These are phyloP conservation scores for Tulasnella sp. DNA, from an alignment of 768 basidiomycete genomes.

Conservation along the genomic window DNA sequence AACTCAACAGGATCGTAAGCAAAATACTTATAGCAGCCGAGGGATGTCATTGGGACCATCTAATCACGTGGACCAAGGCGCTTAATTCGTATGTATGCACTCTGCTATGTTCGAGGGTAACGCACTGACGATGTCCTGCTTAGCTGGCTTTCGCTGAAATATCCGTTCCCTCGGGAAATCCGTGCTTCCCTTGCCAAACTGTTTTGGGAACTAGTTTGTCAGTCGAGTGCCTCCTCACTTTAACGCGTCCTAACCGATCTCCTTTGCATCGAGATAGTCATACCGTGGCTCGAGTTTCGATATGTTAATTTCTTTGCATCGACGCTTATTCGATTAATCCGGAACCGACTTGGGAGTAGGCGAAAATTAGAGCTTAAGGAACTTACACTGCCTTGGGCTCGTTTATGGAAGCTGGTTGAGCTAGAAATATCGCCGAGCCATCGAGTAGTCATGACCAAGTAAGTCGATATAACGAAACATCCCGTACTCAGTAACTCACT, in stretches of 20 bases:
- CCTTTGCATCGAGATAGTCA: slow-evolving; percentile 23
- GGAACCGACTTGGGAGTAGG: slow-evolving; percentile 49
- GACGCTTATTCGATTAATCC: slow-evolving; percentile 60
- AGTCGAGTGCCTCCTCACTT: background rate
- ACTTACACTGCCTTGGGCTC: slow-evolving; percentile 58
- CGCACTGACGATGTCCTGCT: too few species aligned
- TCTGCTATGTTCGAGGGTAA: too few species aligned
- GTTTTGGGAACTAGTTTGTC: slow-evolving; percentile 61
- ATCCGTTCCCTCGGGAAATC: slow-evolving; percentile 56
- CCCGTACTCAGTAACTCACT: background rate
- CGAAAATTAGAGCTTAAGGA: slow-evolving; percentile 58
- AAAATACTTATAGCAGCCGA: slow-evolving; percentile 61
- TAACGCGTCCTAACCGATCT: background rate
- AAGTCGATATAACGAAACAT: background rate
- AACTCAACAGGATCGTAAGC: slow-evolving; percentile 56
- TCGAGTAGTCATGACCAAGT: slow-evolving; percentile 22
- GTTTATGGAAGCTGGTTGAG: slow-evolving; percentile 62
- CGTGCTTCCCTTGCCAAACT: slow-evolving; percentile 62
- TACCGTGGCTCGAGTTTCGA: slow-evolving; percentile 65
- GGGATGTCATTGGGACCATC: slow-evolving; percentile 59
- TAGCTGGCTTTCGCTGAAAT: slow-evolving; percentile 75
- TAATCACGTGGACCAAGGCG: slow-evolving; percentile 69
- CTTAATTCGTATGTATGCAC: slow-evolving; percentile 51
- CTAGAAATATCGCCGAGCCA: slow-evolving; percentile 68
- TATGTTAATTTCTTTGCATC: slow-evolving; percentile 65